Conservation (phyloP, 2,329 filamentous ascomycete species). For the Pseudodiploospora longispora region DNA sequence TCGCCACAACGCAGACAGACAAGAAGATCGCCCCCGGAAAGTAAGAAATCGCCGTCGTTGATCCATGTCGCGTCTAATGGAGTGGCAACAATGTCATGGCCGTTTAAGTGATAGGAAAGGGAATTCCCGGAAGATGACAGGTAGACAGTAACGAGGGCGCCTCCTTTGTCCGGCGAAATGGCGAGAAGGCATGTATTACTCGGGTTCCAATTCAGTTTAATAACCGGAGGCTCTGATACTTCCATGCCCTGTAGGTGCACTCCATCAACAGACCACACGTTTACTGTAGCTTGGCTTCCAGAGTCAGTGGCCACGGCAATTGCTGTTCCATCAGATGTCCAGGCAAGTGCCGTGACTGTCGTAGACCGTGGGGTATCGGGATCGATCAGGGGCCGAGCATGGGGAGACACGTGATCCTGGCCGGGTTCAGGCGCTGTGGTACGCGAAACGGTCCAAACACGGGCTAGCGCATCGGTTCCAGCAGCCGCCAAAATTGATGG, state of each 20-base stretch:
- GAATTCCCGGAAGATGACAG: conserved; percentile 34
- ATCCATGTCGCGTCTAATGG: conserved; percentile 54
- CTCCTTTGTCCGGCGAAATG: conserved; percentile 47
- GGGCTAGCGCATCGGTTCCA: conserved; percentile 62
- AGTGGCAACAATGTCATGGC: conserved; percentile 42
- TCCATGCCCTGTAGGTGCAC: conserved; percentile 45
- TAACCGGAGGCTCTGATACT: conserved; percentile 51
- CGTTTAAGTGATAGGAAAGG: conserved; percentile 38
- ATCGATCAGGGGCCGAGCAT: conserved; percentile 38
- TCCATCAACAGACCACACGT: conserved; percentile 49
- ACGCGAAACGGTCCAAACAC: conserved; percentile 57
- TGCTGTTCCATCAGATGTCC: conserved; percentile 47
- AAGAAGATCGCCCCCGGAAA: conserved; percentile 50
- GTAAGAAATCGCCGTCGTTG: conserved; percentile 47
- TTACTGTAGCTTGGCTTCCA: conserved; percentile 42
- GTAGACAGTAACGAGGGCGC: conserved; percentile 49
- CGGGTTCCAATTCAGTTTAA: conserved; percentile 55
- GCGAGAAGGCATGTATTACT: conserved; percentile 46
- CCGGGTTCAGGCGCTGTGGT: conserved; percentile 34
- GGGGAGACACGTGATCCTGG: conserved; percentile 33
- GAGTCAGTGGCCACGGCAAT: conserved; percentile 53
- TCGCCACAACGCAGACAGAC: conserved; percentile 40
- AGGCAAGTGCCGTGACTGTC: conserved; percentile 51
- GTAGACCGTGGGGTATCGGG: conserved; percentile 43
- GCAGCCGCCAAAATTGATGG: conserved; percentile 58